Conservation (phyloP, 306 rosid species). For the Quercus gilva region DNA sequence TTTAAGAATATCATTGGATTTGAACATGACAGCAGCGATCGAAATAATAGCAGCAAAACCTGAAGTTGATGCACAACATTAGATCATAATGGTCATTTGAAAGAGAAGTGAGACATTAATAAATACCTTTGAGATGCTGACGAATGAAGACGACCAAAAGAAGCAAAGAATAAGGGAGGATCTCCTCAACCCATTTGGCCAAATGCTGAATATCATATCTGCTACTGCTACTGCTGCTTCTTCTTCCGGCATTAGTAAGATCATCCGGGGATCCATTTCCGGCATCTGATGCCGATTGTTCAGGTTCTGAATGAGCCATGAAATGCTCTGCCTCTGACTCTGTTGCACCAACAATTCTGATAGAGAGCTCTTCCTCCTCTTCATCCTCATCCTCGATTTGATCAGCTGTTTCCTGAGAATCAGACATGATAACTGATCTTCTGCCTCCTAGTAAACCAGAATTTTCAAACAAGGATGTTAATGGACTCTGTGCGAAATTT, state of each 20-base stretch:
- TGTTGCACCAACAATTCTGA: slow-evolving; percentile 23
- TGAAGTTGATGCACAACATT: slow-evolving; percentile 22
- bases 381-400: not conserved
- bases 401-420: slow-evolving; percentile 3
- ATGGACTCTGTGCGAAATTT: slow-evolving; percentile 3
- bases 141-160: slow-evolving; percentile 78
- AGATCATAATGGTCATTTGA: slow-evolving; percentile 16
- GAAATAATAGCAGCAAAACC: slow-evolving; percentile 69
- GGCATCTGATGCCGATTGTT: not conserved
- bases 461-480: slow-evolving; percentile 22
- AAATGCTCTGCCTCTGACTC: slow-evolving; percentile 15
- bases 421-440: not conserved
- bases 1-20: slow-evolving; percentile 83
- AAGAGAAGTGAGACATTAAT: too few relatives aligned
- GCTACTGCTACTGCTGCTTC: not conserved
- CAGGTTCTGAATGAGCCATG: not conserved
- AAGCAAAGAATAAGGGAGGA: slow-evolving; percentile 80
- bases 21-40: slow-evolving; percentile 86
- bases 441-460: slow-evolving; percentile 13
- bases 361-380: slow-evolving; percentile 27
- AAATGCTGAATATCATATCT: slow-evolving; percentile 71
- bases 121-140: slow-evolving; percentile 81
- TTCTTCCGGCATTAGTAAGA: not conserved
- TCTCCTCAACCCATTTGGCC: slow-evolving; percentile 74
- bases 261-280: not conserved